Base-by-base conservation (phyloP, 2,329 filamentous ascomycete genomes). In the Ascochyta clinopodiicola region DNA sequence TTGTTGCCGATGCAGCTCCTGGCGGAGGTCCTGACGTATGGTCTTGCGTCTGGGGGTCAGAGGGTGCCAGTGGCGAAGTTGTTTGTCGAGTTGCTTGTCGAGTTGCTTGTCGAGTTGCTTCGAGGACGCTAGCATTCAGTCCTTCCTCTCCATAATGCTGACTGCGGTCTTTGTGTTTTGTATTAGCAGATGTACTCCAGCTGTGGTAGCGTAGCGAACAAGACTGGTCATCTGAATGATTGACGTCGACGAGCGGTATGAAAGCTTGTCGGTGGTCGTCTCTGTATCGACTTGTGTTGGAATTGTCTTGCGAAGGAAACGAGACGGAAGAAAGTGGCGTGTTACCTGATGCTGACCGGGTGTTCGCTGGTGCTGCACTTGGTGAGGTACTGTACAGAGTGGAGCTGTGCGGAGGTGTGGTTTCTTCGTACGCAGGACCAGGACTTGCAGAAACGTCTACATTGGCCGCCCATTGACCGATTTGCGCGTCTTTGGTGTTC, bases 401-500 rank as follows among this genome's bases (percentile, higher is more conserved):
- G 15, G 36, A 43, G 21, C 12, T 38, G 13, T 22, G 31, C 13
- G 32, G 24, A 5, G 34, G 39, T 25, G 40, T 5, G 3, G 15
- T 32, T 25, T 27, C 32, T 6, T 25, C 15, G 15, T 36, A 42
- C 6, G 42, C 40, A 50, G 36, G 35, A 31, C 35, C 31, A 21
- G 36, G 36, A 42, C 40, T 52, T 15, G 57, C 35, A 34, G 57
- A 43, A 9, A 50, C 37, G 17, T 64, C 59, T n/a, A 71, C 62
- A 13, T 62, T 54, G 17, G 64, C 61, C 22, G 61, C 67, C 67
- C 69, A 68, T 31, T 61, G 57, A 21, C 56, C 59, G 27, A 70
- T 66, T 12, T 60, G 54, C 9, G 59, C 59, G 31, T 56, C 50
- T 32, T 60, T 61, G 5, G 53, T 53, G 7, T 17, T 51, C 17